phyloP scores from a whole-genome alignment of 805 yeast genomes.

The Cyberlindnera sargentensis region DNA sequence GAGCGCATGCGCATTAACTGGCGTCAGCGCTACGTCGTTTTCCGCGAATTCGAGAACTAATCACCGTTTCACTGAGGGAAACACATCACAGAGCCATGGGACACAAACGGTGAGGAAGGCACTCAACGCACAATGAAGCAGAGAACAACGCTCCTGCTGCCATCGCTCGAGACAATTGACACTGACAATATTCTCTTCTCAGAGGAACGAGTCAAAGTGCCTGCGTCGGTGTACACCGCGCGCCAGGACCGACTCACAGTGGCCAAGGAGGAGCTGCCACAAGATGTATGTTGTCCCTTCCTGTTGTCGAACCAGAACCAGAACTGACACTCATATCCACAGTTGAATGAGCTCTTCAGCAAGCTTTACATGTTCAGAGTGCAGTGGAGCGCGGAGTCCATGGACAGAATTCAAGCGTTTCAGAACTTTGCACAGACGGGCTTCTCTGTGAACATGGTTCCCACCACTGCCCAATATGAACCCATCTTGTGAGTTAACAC shows the following conservation, averaged over 20 bases:
- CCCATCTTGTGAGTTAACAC: slow-evolving; percentile 10
- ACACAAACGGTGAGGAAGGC: too few relatives aligned
- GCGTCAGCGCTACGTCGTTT: too few relatives aligned
- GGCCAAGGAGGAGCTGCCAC: slow-evolving; percentile 14
- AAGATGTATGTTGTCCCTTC: slow-evolving; percentile 1
- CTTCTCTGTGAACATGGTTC: slow-evolving; percentile 14
- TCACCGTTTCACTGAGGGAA: too few relatives aligned
- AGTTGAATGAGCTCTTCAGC: slow-evolving; percentile 6
- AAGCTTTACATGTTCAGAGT: slow-evolving; percentile 15
- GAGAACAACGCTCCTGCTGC: slow-evolving; percentile 15
- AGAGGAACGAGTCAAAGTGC: slow-evolving; percentile 12
- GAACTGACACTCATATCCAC: not conserved
- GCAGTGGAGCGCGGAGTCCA: slow-evolving; percentile 12
- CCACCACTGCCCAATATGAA: slow-evolving; percentile 15
- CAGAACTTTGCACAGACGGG: slow-evolving; percentile 19
- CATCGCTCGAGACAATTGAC: slow-evolving; percentile 16
- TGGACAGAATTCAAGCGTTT: slow-evolving; percentile 4
- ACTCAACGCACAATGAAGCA: slow-evolving; percentile 8
- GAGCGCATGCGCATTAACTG: too few relatives aligned
- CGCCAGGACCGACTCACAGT: slow-evolving; percentile 18
- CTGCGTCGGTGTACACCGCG: slow-evolving; percentile 13
- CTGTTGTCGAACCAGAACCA: too few relatives aligned
- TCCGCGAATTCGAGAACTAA: too few relatives aligned
- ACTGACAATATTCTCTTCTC: slow-evolving; percentile 18
- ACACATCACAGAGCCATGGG: too few relatives aligned